Base-by-base conservation (phyloP, 805 yeast genomes). In the Nakazawaea anatomiae region DNA sequence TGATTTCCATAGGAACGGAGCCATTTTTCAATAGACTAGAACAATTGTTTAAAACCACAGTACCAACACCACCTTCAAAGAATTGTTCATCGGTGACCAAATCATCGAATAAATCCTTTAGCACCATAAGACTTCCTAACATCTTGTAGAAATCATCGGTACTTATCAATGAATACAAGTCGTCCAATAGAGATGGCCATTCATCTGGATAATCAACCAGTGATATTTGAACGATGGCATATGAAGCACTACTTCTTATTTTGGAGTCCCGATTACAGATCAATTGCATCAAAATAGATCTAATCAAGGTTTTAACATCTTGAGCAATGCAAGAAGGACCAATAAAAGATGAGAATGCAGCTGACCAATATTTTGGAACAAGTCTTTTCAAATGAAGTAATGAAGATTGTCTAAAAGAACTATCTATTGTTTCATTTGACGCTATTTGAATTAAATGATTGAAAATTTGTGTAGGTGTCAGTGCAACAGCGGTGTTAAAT, bases 141-240 rank as follows among this genome's bases (percentile, higher is more conserved):
- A 79, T 60, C 28, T 69, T 65, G n/a, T 59, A 55, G 48, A 70
- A 59, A 8, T 48, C 32, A 5, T 53, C 51, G 8, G 70, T 60
- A 8, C 64, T 58, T 36, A 78, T 71, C 30, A 65, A 63, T 1
- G 60, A 60, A 58, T 81, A 82, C 25, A 89, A 60, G 6, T 64
- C 64, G 35, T 66, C 60, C 51, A 87, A 62, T 44, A 91, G 69
- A 27, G 73, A 76, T 0, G 97, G 96, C 98, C 98, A 92, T 62
- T 89, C 96, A 61, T 94, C 98, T 0, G 99, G 99, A 60, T 80
- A 92, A 61, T 92, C 99, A 1, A 83, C 87, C 3, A 87, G 85
- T 0, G 96, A 89, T 12, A 92, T 87, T 59, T 87, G 95, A 5
- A 87, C 87, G 14, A 90, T 78, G 12, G 87, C 84, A 56, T 88